These are phyloP conservation scores for Entomortierella chlamydospora DNA, from an alignment of 192 early-diverging fungal genomes.

Conservation along the genomic window DNA sequence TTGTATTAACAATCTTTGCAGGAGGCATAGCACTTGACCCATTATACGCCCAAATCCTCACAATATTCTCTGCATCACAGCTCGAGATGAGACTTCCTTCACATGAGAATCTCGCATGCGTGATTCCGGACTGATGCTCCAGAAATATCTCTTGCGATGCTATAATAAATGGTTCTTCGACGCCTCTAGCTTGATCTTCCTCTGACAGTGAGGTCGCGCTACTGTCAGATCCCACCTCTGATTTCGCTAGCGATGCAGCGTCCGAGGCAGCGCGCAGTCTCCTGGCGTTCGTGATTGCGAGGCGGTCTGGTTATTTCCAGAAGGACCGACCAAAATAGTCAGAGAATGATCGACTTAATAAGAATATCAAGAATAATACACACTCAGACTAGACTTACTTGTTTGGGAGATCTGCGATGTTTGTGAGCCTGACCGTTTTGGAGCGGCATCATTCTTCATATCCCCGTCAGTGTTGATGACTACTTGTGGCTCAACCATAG, in stretches of 20 bases:
- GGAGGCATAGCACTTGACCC: slow-evolving; percentile 47
- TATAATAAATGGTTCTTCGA: slow-evolving; percentile 44
- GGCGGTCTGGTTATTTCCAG: slow-evolving; percentile 10
- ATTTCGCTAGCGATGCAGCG: slow-evolving; percentile 42
- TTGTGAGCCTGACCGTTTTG: slow-evolving; percentile 29
- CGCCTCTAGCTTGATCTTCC: slow-evolving; percentile 18
- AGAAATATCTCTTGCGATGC: slow-evolving; percentile 65
- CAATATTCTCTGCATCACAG: slow-evolving; percentile 71
- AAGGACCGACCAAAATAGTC: neutral
- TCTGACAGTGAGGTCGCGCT: slow-evolving; percentile 27
- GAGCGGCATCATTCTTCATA: slow-evolving; percentile 11
- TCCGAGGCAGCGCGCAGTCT: slow-evolving; percentile 44
- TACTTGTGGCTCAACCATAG: slow-evolving; percentile 44
- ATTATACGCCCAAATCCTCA: slow-evolving; percentile 58
- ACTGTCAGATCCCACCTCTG: slow-evolving; percentile 29
- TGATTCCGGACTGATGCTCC: slow-evolving; percentile 69
- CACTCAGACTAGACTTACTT: slow-evolving; percentile 11
- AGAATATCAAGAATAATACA: too few species aligned
- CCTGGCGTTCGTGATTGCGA: slow-evolving; percentile 36
- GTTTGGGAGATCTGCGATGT: slow-evolving; percentile 40
- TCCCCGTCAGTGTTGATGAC: slow-evolving; percentile 29
- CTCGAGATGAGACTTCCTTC: slow-evolving; percentile 69
- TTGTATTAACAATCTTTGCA: slow-evolving; percentile 38
- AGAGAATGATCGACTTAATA: neutral
- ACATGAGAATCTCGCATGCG: slow-evolving; percentile 65